Percentiles rank a stretch among this genome's conserved stretches.
These are phyloP conservation scores for Gentiana dahurica DNA, from an alignment of 257 asterid species.

Conservation along the genomic window DNA sequence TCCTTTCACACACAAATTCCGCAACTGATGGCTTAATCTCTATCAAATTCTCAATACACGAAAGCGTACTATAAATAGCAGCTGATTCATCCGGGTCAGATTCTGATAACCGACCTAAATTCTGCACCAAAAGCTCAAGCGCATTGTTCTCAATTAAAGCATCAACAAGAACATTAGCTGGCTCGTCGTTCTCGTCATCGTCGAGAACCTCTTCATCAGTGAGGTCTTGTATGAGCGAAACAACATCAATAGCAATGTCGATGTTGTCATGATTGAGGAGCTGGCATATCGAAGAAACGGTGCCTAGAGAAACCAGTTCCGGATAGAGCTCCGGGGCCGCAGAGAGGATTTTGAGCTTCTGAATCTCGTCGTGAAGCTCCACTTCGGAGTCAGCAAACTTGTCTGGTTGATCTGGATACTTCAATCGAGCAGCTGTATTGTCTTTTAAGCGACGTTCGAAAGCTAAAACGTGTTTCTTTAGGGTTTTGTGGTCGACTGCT, in stretches of 20 bases:
- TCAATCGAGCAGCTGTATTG: conserved; percentile 89
- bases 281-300: conserved; percentile 62
- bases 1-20: conserved; percentile 89
- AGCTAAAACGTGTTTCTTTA: conserved; percentile 63
- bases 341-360: conserved; percentile 80
- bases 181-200: conserved; percentile 81
- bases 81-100: conserved; percentile 78
- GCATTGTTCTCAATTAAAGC: conserved; percentile 79
- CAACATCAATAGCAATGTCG: conserved; percentile 77
- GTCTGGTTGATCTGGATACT: conserved; percentile 92
- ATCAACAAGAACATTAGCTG: conserved; percentile 71
- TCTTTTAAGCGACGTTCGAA: conserved; percentile 91
- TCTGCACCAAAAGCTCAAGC: conserved; percentile 76
- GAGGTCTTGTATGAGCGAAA: conserved; percentile 76
- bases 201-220: conserved; percentile 91
- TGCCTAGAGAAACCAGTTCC: conserved; percentile 70
- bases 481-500: conserved; percentile 83
- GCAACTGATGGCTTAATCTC: conserved; percentile 80
- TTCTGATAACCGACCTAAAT: conserved; percentile 56
- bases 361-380: conserved; percentile 92
- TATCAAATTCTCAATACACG: conserved; percentile 73
- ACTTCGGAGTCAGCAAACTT: conserved; percentile 92
- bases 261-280: conserved; percentile 77
- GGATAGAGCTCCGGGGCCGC: conserved; percentile 95
- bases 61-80: conserved; percentile 64